Conservation (phyloP, 2,329 filamentous ascomycete genomes). For the Penicillium sp. region DNA sequence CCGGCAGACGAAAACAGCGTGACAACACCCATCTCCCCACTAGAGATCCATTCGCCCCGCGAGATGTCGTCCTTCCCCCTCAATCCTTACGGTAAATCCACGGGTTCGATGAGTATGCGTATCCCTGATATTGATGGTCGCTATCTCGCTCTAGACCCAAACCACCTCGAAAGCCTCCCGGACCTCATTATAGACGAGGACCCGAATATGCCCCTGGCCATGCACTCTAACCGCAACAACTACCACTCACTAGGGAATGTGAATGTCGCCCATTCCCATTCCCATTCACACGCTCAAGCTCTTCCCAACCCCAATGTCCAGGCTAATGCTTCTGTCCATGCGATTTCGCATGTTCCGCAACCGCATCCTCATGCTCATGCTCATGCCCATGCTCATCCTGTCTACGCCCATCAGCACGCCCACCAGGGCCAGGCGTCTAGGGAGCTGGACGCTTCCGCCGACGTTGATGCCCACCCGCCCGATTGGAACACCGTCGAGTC, state of each 20-base stretch:
- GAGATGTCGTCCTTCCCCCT: conserved; percentile 21
- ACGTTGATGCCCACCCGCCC: conserved; percentile 10
- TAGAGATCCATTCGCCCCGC: conserved; percentile 30
- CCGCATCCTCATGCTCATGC: neutral
- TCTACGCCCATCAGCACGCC: neutral
- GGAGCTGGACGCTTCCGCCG: conserved; percentile 13
- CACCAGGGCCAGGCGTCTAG: neutral
- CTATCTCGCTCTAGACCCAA: conserved; percentile 21
- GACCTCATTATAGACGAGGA: conserved; percentile 31
- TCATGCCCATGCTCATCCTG: neutral
- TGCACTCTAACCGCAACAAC: conserved; percentile 13
- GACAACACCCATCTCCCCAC: conserved; percentile 30
- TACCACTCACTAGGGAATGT: conserved; percentile 13
- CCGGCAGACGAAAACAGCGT: conserved; percentile 30
- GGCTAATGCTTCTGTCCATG: neutral
- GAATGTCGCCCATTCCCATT: neutral
- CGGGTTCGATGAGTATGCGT: conserved; percentile 7
- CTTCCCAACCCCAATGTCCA: neutral
- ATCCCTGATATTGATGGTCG: conserved; percentile 11
- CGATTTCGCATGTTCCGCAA: neutral
- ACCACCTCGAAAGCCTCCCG: conserved; percentile 26
- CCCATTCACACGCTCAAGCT: neutral
- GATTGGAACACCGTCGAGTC: conserved; percentile 26
- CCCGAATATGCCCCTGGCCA: conserved; percentile 21
- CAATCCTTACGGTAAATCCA: conserved; percentile 7